Evolutionary conservation across 306 rosid genomes (phyloP), one percentile per base, ranked within the genome.

Genomic region (Geum urbanum): DNA sequence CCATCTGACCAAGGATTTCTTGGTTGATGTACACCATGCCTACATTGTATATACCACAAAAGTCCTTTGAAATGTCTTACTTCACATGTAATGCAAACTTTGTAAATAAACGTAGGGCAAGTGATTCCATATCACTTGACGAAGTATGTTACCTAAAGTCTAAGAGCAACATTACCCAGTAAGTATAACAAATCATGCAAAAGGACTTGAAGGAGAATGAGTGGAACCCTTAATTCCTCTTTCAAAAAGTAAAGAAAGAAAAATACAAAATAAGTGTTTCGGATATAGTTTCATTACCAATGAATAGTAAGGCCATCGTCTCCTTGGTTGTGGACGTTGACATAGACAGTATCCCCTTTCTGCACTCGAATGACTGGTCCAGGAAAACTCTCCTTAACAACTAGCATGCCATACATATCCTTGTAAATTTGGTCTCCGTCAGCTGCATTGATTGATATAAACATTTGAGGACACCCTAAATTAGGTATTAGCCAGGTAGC

Each of bases 1-100:
- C 79, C 79, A 61, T 68, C 79, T 7, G 79, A 49, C 79, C 79
- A 75, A 3, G 74, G 70, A 59, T 68, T 75, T 61, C 79, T 69
- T 51, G 74, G 74, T 6, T 75, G 74, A 39, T 51, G 61, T 10
- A 75, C 79, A 13, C 79, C 79, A 61, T 69, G 79, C 79, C 79
- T 68, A 47, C n/a, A 32, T 32, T 32, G 37, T 32, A 32, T 3
- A 32, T 32, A 32, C 51, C 7, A 18, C n/a, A 47, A 13, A 47
- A 47, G 1, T 4, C 16, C n/a, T 16, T 47, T 47, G 15, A 47
- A 47, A 13, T 13, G 9, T 3, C 5, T 14, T 3, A 12, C n/a
- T 47, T 13, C n/a, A 47, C 13, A 47, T 13, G 51, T 47, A 47
- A 9, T 3, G 15, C 9, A 13, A 16, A 13, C 22, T 51, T 16